Percentiles rank a stretch among this genome's conserved stretches.
Evolutionary conservation across 352 stramenopile species (phyloP).

Genomic region (Globisporangium yorkense): DNA sequence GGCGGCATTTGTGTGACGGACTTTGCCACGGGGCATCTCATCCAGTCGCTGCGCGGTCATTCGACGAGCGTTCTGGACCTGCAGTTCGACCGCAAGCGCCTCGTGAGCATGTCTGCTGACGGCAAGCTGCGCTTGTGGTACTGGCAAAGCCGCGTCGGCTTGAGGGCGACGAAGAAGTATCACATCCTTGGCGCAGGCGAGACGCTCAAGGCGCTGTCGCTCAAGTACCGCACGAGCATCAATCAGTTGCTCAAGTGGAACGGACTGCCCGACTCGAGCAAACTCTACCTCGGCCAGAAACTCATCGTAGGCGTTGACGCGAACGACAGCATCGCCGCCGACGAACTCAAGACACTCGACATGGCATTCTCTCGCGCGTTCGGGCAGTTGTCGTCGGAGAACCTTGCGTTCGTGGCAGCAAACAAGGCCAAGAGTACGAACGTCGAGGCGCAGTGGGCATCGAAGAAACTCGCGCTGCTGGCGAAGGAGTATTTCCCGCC

Average conservation of each 20-base stretch:
- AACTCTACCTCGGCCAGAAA: conserved; percentile 74
- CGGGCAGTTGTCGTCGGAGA: conserved; percentile 57
- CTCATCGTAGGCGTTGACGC: conserved; percentile 57
- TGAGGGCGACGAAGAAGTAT: conserved; percentile 50
- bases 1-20: conserved; percentile 67
- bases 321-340: conserved; percentile 23
- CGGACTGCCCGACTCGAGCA: conserved; percentile 54
- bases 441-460: conserved; percentile 51
- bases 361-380: conserved; percentile 33
- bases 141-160: conserved; percentile 48
- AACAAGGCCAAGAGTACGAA: conserved; percentile 51
- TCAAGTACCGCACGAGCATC: conserved; percentile 75
- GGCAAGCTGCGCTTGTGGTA: conserved; percentile 56
- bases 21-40: conserved; percentile 59
- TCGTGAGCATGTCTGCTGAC: conserved; percentile 64
- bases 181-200: conserved; percentile 67
- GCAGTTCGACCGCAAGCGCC: conserved; percentile 62
- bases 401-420: conserved; percentile 54
- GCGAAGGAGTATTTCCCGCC: conserved; percentile 65
- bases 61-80: conserved; percentile 43
- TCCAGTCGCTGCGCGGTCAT: conserved; percentile 63
- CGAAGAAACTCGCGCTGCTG: conserved; percentile 42
- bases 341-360: conserved; percentile 60
- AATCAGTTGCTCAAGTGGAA: conserved; percentile 70
- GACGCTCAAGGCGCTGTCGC: conserved; percentile 61